Evolutionary conservation across 352 stramenopile genomes (phyloP).

Genomic region (Phytophthora multivora): DNA sequence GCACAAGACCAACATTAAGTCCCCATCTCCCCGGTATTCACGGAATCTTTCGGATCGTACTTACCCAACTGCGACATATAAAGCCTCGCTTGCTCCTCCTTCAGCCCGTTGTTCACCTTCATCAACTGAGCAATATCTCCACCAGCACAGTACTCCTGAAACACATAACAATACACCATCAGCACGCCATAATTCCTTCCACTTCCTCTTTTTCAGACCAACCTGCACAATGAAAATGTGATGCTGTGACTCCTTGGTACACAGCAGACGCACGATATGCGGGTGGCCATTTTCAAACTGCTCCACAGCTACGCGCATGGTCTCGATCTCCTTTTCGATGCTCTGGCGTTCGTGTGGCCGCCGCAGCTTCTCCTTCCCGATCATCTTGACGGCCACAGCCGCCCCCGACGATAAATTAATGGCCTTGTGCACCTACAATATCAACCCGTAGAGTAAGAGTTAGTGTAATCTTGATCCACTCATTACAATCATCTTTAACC

Average conservation of each 20-base stretch:
- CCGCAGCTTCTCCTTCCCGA: constrained; percentile 76
- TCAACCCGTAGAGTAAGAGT: neutral
- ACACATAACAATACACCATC: neutral
- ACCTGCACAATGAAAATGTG: constrained; percentile 87
- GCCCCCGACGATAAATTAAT: constrained; percentile 79
- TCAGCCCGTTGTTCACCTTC: constrained; percentile 64
- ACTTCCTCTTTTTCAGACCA: neutral
- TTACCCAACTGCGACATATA: constrained; percentile 83
- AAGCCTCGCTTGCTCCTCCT: constrained; percentile 66
- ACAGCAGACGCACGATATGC: constrained; percentile 81
- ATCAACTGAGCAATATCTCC: constrained; percentile 77
- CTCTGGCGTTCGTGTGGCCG: constrained; percentile 74
- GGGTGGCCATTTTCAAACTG: constrained; percentile 88
- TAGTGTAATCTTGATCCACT: too few relatives aligned
- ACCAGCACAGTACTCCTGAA: constrained; percentile 80
- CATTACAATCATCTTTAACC: too few relatives aligned
- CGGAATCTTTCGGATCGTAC: constrained; percentile 1
- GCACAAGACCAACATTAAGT: constrained; percentile 3
- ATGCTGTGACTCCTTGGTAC: constrained; percentile 81
- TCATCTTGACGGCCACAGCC: constrained; percentile 83
- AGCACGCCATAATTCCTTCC: neutral
- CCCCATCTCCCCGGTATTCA: neutral
- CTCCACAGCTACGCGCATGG: constrained; percentile 84
- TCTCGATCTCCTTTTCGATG: constrained; percentile 89
- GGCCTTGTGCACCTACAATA: constrained; percentile 75